Base-by-base conservation (phyloP, 805 yeast genomes). In the Hanseniaspora lindneri region DNA sequence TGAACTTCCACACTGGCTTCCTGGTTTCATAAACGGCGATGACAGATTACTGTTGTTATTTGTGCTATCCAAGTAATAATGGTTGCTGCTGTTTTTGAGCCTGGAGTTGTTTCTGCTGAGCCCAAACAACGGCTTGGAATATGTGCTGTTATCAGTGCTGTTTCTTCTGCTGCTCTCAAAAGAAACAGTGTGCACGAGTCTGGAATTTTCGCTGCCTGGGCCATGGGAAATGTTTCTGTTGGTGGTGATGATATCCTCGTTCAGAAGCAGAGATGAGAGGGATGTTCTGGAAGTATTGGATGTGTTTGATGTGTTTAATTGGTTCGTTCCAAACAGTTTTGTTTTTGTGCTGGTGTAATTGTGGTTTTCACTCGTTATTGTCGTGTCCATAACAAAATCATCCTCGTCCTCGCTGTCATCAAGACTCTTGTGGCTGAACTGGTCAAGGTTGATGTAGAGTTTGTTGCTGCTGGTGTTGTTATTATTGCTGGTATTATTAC, bases 11-110 rank as follows among this genome's bases (percentile, higher is more conserved):
- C 32, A 44, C 7, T 44, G 41, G 11, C 24, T 27, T 19, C 13
- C 13, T n/a, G 36, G 48, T 17, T 37, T 44, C 23, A 37, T 37
- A 30, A 44, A 44, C 1, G 48, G 48, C 1, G 41, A 37, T 0
- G 42, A 39, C 5, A 41, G 11, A 23, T 20, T 39, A 21, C 39
- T 46, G 14, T 28, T 41, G 23, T 27, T 13, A 24, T 29, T 41
- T 27, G 29, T 11, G 29, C 19, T 19, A 21, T 44, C 48, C 8
- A 44, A 21, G 20, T 44, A 44, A 8, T 28, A 32, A 27, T 43
- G 44, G 17, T 21, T 35, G 2, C 41, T 41, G 13, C 3, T 16
- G n/a, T n/a, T 43, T 35, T 28, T 35, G 19, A 25, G 17, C 16
- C 25, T 43, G 8, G 23, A 29, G 17, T 36, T 43, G 4, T 37